Evolutionary conservation across 805 yeast species (phyloP), one percentile per base, ranked within the genome.

Genomic region (Spathaspora passalidarum): DNA sequence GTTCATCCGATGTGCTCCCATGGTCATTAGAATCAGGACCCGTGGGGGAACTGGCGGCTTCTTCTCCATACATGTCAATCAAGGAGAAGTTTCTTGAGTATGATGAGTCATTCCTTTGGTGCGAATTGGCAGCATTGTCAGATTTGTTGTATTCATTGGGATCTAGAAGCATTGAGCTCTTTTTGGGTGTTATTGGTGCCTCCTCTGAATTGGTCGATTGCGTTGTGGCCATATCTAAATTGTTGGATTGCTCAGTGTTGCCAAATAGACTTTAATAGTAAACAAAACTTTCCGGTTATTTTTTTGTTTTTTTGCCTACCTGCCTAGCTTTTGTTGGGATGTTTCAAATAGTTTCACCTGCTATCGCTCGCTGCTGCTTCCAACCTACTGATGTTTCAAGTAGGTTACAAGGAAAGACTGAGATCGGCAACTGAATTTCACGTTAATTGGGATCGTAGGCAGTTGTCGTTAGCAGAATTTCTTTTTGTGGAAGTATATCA

Each of bases 11-110:
- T 17, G 43, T 22, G 23, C 42, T 25, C 8, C 36, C 45, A 10
- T 34, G 23, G 17, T 40, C 48, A n/a, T 29, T 29, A n/a, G 34
- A 29, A 29, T 29, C 34, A 8, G 38, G 19, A 4, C 14, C 44
- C 7, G 39, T 29, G 2, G 35, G 38, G 2, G 34, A 29, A 29
- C 6, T 29, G 17, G 16, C 17, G 10, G 34, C 34, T 29, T 29
- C 34, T n/a, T n/a, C 16, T 29, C 34, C 34, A 46, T 72, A 72
- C 47, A 60, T 64, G 45, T 70, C 72, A 19, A 72, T 55, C 14
- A 72, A 47, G 13, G 75, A 69, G 49, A 65, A 69, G 54, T 61
- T 68, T 37, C 61, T 54, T 6, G 75, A 68, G 47, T 59, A 57
- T 6, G 56, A 55, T 9, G 73, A 66, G 1, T 60, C 67, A 11